phyloP scores from a whole-genome alignment of 2,329 filamentous ascomycete genomes.

The Colletotrichum eremochloae region DNA sequence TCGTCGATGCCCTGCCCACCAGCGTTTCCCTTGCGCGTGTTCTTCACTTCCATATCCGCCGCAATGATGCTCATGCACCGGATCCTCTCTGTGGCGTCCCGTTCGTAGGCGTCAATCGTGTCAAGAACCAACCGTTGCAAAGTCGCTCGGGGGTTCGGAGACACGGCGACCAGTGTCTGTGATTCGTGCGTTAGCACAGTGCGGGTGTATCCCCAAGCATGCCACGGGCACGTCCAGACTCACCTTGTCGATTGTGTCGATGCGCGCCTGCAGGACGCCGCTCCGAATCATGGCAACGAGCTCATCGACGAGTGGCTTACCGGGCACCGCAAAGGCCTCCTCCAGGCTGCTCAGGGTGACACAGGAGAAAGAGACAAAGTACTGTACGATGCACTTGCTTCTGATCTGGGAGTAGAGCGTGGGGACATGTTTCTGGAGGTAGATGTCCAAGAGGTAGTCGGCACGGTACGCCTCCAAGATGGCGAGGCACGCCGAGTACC shows the following conservation, averaged over 20 bases:
- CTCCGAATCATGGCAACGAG: slow-evolving; percentile 82
- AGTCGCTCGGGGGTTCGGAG: slow-evolving; percentile 73
- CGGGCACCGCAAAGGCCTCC: slow-evolving; percentile 77
- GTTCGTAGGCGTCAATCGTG: slow-evolving; percentile 78
- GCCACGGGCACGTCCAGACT: slow-evolving; percentile 41
- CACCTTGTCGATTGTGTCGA: slow-evolving; percentile 86
- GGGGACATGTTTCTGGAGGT: slow-evolving; percentile 81
- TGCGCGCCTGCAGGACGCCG: slow-evolving; percentile 79
- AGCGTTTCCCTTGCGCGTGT: slow-evolving; percentile 37
- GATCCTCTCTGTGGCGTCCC: slow-evolving; percentile 81
- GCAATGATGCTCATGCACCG: slow-evolving; percentile 81
- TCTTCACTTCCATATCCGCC: slow-evolving; percentile 79
- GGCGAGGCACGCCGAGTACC: slow-evolving; percentile 86
- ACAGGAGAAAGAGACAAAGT: slow-evolving; percentile 89
- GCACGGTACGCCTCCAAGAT: slow-evolving; percentile 84
- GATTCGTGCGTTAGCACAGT: slow-evolving; percentile 36
- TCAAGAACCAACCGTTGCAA: slow-evolving; percentile 79
- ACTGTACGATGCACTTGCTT: slow-evolving; percentile 92
- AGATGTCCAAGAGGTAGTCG: slow-evolving; percentile 92
- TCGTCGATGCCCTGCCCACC: slow-evolving; percentile 47
- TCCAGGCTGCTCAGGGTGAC: slow-evolving; percentile 86
- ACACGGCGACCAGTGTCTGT: slow-evolving; percentile 79
- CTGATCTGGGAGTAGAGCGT: slow-evolving; percentile 81
- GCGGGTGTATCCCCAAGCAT: slow-evolving; percentile 11
- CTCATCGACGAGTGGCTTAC: slow-evolving; percentile 77